These are phyloP conservation scores for Venturia pyrina DNA, from an alignment of 2,329 filamentous ascomycete genomes.

Conservation along the genomic window DNA sequence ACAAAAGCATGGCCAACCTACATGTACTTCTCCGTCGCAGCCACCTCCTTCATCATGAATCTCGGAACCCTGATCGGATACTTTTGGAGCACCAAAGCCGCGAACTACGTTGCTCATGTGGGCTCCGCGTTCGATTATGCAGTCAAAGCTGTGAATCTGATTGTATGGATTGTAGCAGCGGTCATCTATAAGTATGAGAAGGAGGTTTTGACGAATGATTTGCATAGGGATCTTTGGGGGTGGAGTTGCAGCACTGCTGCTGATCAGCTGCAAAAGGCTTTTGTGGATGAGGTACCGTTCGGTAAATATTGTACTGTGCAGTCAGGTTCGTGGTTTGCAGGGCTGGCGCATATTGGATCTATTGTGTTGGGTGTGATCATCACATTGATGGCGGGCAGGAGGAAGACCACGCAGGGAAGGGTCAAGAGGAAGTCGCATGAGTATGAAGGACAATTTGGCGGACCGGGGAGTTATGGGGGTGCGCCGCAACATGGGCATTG, in stretches of 20 bases:
- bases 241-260: conserved; percentile 30
- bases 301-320: conserved; percentile 27
- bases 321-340: conserved; percentile 26
- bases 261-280: conserved; percentile 26
- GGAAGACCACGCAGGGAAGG: conserved; percentile 23
- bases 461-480: background rate
- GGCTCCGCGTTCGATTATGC: conserved; percentile 22
- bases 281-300: conserved; percentile 27
- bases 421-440: conserved; percentile 14
- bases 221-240: conserved; percentile 31
- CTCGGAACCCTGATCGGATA: conserved; percentile 26
- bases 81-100: conserved; percentile 20
- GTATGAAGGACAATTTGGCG: background rate
- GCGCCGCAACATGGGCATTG: background rate
- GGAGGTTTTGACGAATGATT: conserved; percentile 21
- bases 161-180: conserved; percentile 26
- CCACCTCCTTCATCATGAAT: conserved; percentile 25
- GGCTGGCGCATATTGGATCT: conserved; percentile 24
- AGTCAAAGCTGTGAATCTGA: conserved; percentile 24
- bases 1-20: conserved; percentile 31
- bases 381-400: conserved; percentile 21
- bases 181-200: conserved; percentile 28
- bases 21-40: conserved; percentile 28
- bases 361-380: conserved; percentile 23
- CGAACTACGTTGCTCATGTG: conserved; percentile 24